A percentile compares a stretch with the other conserved stretches of the same genome.
Conservation (phyloP, 768 basidiomycete genomes). For the Gloeopeniophorella convolvens region DNA sequence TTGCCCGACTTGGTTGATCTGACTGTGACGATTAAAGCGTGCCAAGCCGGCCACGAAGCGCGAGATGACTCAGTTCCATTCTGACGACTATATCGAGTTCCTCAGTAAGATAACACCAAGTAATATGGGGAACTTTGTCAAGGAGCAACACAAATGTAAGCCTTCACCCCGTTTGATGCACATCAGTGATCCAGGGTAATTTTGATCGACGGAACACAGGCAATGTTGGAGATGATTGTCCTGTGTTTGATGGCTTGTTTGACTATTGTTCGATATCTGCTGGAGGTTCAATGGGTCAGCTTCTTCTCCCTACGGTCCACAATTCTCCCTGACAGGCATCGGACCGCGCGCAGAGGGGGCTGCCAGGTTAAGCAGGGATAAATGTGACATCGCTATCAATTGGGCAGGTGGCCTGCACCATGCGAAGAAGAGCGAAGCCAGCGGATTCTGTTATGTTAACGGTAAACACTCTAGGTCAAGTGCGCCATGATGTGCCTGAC, state of each 20-base stretch:
- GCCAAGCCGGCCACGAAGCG: constrained; percentile 99
- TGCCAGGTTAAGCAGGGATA: constrained; percentile 88
- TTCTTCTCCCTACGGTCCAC: too few species aligned
- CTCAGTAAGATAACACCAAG: constrained; percentile 88
- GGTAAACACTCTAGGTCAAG: constrained; percentile 42
- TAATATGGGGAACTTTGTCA: constrained; percentile 90
- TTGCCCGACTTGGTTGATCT: not conserved
- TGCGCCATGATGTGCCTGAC: not conserved
- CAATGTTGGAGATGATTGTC: constrained; percentile 98
- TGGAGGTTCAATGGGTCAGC: constrained; percentile 97
- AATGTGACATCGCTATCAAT: constrained; percentile 98
- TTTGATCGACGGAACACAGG: constrained; percentile 39
- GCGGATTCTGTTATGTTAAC: constrained; percentile 98
- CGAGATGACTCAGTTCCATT: constrained; percentile 99
- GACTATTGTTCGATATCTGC: constrained; percentile 99
- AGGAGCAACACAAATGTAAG: constrained; percentile 94
- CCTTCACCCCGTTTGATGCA: constrained; percentile 4
- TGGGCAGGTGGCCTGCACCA: constrained; percentile 99
- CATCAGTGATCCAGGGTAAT: not conserved
- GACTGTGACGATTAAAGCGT: constrained; percentile 45
- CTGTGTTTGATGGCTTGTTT: constrained; percentile 96
- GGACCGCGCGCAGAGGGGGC: constrained; percentile 72
- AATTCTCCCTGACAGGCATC: not conserved
- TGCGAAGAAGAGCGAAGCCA: constrained; percentile 98
- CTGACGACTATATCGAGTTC: constrained; percentile 99